These are phyloP conservation scores for Pseudocercospora eumusae DNA, from an alignment of 2,329 filamentous ascomycete species.

Conservation along the genomic window DNA sequence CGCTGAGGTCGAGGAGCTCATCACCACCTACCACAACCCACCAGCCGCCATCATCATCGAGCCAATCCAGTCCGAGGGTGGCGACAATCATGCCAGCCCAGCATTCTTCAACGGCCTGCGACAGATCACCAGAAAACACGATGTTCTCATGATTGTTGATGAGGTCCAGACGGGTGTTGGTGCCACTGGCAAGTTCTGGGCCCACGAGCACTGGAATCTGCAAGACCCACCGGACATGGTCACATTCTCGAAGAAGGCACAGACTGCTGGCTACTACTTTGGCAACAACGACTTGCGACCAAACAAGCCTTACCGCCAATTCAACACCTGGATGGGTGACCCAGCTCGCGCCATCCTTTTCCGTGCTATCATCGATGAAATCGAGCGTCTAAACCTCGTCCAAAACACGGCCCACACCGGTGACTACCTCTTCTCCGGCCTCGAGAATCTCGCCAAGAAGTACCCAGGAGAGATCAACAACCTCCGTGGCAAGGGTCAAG, in stretches of 20 bases:
- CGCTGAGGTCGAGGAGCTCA: slow-evolving; percentile 78
- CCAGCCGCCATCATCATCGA: slow-evolving; percentile 82
- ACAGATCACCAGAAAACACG: slow-evolving; percentile 73
- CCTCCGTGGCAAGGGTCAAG: slow-evolving; percentile 81
- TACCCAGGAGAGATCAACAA: slow-evolving; percentile 80
- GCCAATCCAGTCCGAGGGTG: slow-evolving; percentile 90
- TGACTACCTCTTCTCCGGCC: slow-evolving; percentile 71
- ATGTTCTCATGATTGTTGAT: slow-evolving; percentile 84
- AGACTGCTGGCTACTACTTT: slow-evolving; percentile 91
- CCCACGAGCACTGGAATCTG: slow-evolving; percentile 92
- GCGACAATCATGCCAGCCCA: slow-evolving; percentile 89
- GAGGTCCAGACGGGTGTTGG: slow-evolving; percentile 93
- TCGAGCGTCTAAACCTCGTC: slow-evolving; percentile 75
- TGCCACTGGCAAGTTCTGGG: slow-evolving; percentile 93
- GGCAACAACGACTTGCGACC: slow-evolving; percentile 76
- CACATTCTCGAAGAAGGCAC: slow-evolving; percentile 93
- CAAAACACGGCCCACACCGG: slow-evolving; percentile 75
- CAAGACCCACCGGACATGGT: slow-evolving; percentile 83
- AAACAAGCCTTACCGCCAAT: slow-evolving; percentile 93
- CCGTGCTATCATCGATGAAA: slow-evolving; percentile 80
- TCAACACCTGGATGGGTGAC: slow-evolving; percentile 93
- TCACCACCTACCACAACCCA: slow-evolving; percentile 75
- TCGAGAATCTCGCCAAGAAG: slow-evolving; percentile 66
- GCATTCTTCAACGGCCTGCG: slow-evolving; percentile 84
- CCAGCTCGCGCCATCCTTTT: slow-evolving; percentile 82